These are phyloP conservation scores for Aureobasidium uvarum DNA, from an alignment of 2,329 filamentous ascomycete genomes.

Conservation along the genomic window DNA sequence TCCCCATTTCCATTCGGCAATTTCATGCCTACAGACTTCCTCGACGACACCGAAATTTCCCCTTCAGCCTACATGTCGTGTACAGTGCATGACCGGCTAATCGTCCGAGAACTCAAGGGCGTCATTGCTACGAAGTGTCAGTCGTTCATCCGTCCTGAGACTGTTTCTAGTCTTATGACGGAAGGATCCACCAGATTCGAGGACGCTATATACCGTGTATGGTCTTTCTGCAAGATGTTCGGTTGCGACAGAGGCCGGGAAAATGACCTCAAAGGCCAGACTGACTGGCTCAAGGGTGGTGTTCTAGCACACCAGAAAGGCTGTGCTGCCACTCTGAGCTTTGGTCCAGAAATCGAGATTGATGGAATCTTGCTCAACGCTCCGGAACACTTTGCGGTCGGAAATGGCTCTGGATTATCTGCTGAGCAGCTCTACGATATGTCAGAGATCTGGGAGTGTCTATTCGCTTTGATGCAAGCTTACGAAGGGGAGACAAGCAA, in stretches of 20 bases:
- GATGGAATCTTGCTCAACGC: conserved; percentile 56
- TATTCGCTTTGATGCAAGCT: conserved; percentile 56
- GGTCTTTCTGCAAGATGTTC: conserved; percentile 65
- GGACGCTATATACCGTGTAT: conserved; percentile 63
- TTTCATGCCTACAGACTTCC: conserved; percentile 32
- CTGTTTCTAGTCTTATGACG: conserved; percentile 53
- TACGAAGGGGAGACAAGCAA: conserved; percentile 56
- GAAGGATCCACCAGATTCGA: conserved; percentile 53
- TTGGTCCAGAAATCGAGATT: conserved; percentile 50
- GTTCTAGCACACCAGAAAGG: conserved; percentile 50
- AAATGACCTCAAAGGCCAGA: conserved; percentile 58
- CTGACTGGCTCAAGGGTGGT: conserved; percentile 63
- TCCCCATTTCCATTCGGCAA: conserved; percentile 45
- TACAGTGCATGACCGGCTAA: conserved; percentile 54
- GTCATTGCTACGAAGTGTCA: conserved; percentile 57
- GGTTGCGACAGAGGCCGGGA: conserved; percentile 58
- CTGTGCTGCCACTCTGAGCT: conserved; percentile 48
- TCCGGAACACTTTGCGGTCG: conserved; percentile 57
- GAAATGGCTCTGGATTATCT: conserved; percentile 56
- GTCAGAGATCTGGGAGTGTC: conserved; percentile 63
- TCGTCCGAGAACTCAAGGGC: conserved; percentile 55
- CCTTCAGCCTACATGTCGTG: conserved; percentile 53
- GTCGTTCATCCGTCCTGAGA: conserved; percentile 57
- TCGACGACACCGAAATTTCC: conserved; percentile 51
- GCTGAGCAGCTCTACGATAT: conserved; percentile 61